These are phyloP conservation scores for Penicillium salamii DNA, from an alignment of 495 filamentous ascomycete genomes.

Conservation along the genomic window DNA sequence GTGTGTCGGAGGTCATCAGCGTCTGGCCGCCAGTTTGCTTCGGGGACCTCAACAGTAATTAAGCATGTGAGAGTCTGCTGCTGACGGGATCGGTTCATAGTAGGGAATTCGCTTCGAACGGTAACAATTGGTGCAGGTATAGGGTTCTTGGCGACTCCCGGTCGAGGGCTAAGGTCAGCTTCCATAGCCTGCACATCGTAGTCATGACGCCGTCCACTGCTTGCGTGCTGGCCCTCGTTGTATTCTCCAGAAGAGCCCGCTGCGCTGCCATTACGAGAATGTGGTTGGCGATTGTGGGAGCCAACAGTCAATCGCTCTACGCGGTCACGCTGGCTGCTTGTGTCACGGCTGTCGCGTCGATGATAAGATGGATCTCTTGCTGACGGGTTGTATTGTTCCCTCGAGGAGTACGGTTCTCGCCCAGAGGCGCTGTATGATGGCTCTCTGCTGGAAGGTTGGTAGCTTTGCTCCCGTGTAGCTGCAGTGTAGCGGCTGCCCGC, in stretches of 20 bases:
- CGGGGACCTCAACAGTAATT: slow-evolving; percentile 90
- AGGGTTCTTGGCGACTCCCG: slow-evolving; percentile 72
- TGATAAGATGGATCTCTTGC: neutral
- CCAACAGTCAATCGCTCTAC: slow-evolving; percentile 58
- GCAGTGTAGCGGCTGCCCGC: slow-evolving; percentile 40
- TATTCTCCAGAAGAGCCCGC: slow-evolving; percentile 75
- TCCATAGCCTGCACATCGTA: slow-evolving; percentile 98
- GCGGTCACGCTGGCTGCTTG: slow-evolving; percentile 44
- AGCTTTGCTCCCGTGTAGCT: neutral
- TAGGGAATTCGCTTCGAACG: slow-evolving; percentile 94
- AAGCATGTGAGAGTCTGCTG: slow-evolving; percentile 95
- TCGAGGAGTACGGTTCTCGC: neutral
- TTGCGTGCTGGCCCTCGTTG: slow-evolving; percentile 55
- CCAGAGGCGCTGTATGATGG: slow-evolving; percentile 2
- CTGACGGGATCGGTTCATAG: slow-evolving; percentile 84
- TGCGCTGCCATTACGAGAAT: slow-evolving; percentile 71
- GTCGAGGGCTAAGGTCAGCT: slow-evolving; percentile 71
- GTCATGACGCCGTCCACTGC: slow-evolving; percentile 69
- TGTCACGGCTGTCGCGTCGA: slow-evolving; percentile 56
- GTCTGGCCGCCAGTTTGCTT: slow-evolving; percentile 86
- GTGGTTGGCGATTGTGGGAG: slow-evolving; percentile 44
- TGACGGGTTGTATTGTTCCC: slow-evolving; percentile 2
- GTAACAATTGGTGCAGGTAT: slow-evolving; percentile 89
- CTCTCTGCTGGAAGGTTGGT: neutral
- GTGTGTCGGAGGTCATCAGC: slow-evolving; percentile 74